Base-by-base conservation (phyloP, 768 basidiomycete genomes). In the Ephemerocybe angulata region DNA sequence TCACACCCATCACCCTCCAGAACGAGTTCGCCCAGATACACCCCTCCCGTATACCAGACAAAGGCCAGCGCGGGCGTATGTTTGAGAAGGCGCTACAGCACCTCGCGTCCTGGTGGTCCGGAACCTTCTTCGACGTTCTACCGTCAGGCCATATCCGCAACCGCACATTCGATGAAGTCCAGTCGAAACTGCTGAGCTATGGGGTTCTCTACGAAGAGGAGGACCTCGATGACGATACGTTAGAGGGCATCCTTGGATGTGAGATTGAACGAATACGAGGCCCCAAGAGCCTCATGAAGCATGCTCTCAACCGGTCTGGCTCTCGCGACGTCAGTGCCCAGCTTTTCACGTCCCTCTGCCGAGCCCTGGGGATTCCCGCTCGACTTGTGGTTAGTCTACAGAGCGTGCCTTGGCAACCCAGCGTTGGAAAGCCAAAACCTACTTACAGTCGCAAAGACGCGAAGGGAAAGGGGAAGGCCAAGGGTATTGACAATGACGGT, bases 261-360 rank as follows among this genome's bases (percentile, higher is more conserved):
- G 84, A 83, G 10, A 77, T 78, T 33, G 95, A 96, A 68, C 64
- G 75, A 2, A 82, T 97, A 27, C 78, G 86, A 43, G 86, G 85
- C 49, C 75, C 79, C 13, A 94, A 95, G 65, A 93, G 91, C 59
- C 76, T 98, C 35, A 94, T 95, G 90, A 98, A 97, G 66, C 93
- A 95, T 65, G 88, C 86, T 0, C 72, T 98, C 19, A 85, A 88
- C 79, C 81, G 79, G 52, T 77, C 72, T 56, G 97, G 95, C 6
- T 88, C 86, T 22, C 79, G 90, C 57, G 97, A 99, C 67, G 82
- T 83, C 35, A 89, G 88, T 55, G 88, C 93, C 1, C 93, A 96
- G 61, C 78, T 98, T 3, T 98, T 98, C 67, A 95, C 93, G 4
- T 85, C 91, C 1, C 75, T 97, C 0, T 92, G 93, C 67, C 80